Base-by-base conservation (phyloP, 2,329 filamentous ascomycete genomes). In the Drechslerella dactyloides region DNA sequence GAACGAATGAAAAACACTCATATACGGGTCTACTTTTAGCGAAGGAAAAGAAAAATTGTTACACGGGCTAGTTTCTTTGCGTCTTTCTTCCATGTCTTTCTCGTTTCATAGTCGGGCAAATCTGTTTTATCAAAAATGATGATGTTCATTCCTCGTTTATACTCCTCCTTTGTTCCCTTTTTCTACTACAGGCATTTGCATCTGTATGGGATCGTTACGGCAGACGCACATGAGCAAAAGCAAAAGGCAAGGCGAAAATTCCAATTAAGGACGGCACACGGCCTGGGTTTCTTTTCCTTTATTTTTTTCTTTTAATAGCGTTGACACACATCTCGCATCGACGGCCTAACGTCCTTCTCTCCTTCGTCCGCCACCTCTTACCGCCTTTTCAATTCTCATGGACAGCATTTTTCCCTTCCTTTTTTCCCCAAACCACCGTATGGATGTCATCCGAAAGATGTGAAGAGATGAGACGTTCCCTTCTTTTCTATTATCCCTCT, bases 191-290 rank as follows among this genome's bases (percentile, higher is more conserved):
- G 68, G 68, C 60, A 72, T 72, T 52, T 65, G 68, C 68, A 72
- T 72, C 68, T 72, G 68, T 72, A 72, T 61, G 55, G 68, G 60
- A 64, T 64, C 60, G 56, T 72, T 65, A 56, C 60, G 60, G 60
- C 60, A 65, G 55, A 56, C 59, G 61, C 46, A 65, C 50, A 57
- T 46, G 53, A 37, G 48, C 53, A 62, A 64, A 56, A 54, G 27
- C 35, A 62, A 21, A 62, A 58, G 51, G 66, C 68, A 55, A 72
- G 50, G 60, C 48, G 51, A 60, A 63, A 55, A 65, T 65, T 65
- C 56, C 50, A 56, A 72, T 33, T 33, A 60, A 23, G 44, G 55
- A 65, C 55, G 24, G 60, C 60, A 72, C 56, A 56, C 56, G 60
- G 57, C 68, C 68, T 72, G 55, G 68, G 68, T 65, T 70, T 62